phyloP scores from a whole-genome alignment of 805 yeast genomes.

The Schwanniomyces polymorphus region DNA sequence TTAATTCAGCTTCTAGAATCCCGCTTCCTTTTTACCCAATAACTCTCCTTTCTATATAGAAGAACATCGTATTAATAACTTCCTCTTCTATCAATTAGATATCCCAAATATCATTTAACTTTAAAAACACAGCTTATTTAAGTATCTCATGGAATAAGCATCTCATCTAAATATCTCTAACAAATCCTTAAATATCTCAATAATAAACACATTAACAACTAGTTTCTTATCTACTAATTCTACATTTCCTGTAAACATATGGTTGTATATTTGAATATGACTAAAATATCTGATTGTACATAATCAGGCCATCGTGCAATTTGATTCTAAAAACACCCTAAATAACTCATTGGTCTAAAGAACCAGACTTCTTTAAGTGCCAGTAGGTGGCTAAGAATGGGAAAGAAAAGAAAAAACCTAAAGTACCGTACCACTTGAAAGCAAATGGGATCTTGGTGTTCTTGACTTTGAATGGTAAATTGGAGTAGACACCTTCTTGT shows the following conservation, averaged over 20 bases:
- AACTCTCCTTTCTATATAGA: too few relatives aligned
- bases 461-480: conserved; percentile 93
- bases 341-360: conserved; percentile 17
- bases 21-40: too few relatives aligned
- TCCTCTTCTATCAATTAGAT: too few relatives aligned
- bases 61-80: too few relatives aligned
- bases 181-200: too few relatives aligned
- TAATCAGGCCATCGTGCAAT: background rate
- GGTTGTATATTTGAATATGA: background rate
- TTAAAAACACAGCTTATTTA: too few relatives aligned
- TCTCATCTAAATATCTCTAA: too few relatives aligned
- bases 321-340: background rate
- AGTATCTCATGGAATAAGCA: too few relatives aligned
- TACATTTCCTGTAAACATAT: background rate
- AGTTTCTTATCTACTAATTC: background rate
- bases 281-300: background rate
- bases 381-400: conserved; percentile 80
- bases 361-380: conserved; percentile 88
- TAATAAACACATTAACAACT: too few relatives aligned
- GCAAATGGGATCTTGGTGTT: conserved; percentile 89
- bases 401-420: conserved; percentile 48
- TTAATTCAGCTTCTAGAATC: too few relatives aligned
- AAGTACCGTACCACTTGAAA: conserved; percentile 76
- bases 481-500: conserved; percentile 74
- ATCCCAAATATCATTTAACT: too few relatives aligned